Conservation (phyloP, 192 early-diverging fungal species). For the Coemansia sp. region DNA sequence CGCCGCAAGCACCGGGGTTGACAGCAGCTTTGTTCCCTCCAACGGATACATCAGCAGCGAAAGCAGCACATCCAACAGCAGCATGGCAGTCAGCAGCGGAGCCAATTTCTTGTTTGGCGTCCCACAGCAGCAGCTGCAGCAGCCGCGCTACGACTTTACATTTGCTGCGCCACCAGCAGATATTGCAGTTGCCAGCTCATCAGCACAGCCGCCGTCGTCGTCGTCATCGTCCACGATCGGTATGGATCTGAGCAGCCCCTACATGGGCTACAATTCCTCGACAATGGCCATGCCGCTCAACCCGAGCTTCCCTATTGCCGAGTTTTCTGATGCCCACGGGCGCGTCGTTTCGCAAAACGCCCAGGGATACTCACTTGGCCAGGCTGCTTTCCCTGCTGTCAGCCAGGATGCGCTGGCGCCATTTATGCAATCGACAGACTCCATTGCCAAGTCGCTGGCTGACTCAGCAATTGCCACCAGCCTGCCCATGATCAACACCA, state of each 20-base stretch:
- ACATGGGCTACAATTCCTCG: slow-evolving; percentile 19
- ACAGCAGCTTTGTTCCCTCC: slow-evolving; percentile 2
- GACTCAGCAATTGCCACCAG: slow-evolving; percentile 9
- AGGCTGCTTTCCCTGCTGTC: slow-evolving; percentile 20
- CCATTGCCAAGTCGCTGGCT: slow-evolving; percentile 16
- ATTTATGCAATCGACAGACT: slow-evolving; percentile 19
- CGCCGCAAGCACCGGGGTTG: slow-evolving; percentile 2
- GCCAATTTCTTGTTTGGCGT: neutral
- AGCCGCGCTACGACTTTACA: slow-evolving; percentile 39
- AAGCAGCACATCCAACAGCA: slow-evolving; percentile 4
- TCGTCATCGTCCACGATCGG: slow-evolving; percentile 11
- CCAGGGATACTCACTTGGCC: slow-evolving; percentile 32
- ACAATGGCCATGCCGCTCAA: slow-evolving; percentile 48
- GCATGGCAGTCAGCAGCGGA: neutral
- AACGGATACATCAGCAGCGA: slow-evolving; percentile 7
- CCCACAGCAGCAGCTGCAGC: slow-evolving; percentile 1
- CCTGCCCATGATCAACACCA: slow-evolving; percentile 41
- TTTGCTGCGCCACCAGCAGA: slow-evolving; percentile 29
- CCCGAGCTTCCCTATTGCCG: slow-evolving; percentile 51
- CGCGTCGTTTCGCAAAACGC: slow-evolving; percentile 8
- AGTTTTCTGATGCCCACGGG: slow-evolving; percentile 21
- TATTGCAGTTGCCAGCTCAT: neutral
- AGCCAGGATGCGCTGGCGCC: slow-evolving; percentile 7
- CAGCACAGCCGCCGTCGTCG: neutral
- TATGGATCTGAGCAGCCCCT: slow-evolving; percentile 16